These are phyloP conservation scores for Solidago caesia DNA, from an alignment of 129 eudicot genomes.

Conservation along the genomic window DNA sequence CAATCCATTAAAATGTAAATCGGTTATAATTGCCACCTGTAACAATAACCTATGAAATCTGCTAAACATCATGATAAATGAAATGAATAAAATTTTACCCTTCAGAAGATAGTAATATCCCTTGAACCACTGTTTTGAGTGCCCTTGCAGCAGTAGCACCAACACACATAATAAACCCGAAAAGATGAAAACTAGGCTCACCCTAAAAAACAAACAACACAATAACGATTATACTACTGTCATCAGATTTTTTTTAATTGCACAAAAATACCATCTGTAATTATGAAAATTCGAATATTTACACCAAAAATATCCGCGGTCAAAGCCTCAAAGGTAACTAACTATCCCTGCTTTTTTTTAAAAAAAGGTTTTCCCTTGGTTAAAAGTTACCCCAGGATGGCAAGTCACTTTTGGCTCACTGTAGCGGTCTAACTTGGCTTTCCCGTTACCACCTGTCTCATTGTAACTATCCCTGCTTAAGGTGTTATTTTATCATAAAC, in stretches of 20 bases:
- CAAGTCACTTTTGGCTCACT: no score
- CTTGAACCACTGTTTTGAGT: conserved; percentile 91
- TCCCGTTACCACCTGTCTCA: no score
- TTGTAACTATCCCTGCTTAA: neutral
- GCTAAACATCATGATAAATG: conserved; percentile 10
- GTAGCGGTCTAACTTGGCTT: no score
- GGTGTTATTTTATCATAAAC: neutral
- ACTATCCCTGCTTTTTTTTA: no score
- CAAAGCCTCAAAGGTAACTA: neutral
- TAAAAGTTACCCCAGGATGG: no score
- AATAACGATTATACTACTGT: neutral
- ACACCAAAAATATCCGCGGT: no score
- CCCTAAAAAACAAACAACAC: conserved; percentile 40
- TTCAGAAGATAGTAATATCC: conserved; percentile 87
- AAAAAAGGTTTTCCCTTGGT: neutral
- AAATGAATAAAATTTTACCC: conserved; percentile 45
- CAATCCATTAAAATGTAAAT: neutral
- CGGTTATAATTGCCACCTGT: neutral
- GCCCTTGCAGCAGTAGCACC: conserved; percentile 99
- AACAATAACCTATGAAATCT: conserved; percentile 1
- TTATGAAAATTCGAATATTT: no score
- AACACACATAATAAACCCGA: conserved; percentile 83
- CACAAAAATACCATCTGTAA: no score
- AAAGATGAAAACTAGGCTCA: conserved; percentile 92
- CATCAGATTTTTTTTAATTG: no score